phyloP scores from a whole-genome alignment of 495 filamentous ascomycete species.

The Aspergillus bertholletiae region DNA sequence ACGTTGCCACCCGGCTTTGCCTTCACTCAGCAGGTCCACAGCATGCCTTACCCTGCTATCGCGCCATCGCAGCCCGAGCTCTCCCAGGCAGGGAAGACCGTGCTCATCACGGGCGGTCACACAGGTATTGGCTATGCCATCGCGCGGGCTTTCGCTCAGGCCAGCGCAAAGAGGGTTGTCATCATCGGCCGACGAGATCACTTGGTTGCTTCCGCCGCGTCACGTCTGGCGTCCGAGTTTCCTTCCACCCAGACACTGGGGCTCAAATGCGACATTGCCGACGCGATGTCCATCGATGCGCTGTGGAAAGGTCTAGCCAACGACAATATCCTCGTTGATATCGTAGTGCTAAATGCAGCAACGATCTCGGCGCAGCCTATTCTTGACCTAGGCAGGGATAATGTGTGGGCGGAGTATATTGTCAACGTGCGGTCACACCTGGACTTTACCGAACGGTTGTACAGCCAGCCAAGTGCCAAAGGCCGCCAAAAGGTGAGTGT shows the following conservation, averaged over 20 bases:
- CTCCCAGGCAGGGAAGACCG: slow-evolving; percentile 9
- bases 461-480: no score
- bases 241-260: no score
- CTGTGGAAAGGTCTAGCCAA: not conserved
- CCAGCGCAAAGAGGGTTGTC: not conserved
- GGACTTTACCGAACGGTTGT: no score
- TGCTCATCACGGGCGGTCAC: not conserved
- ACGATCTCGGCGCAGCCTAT: no score
- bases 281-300: no score
- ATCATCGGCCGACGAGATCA: not conserved
- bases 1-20: no score
- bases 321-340: not conserved
- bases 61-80: not conserved
- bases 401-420: no score
- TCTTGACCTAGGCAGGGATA: no score
- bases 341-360: slow-evolving; percentile 3
- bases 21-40: no score
- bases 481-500: no score
- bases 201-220: not conserved
- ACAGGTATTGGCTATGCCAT: slow-evolving; percentile 1
- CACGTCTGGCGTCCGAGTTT: no score
- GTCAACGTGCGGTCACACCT: no score
- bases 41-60: not conserved
- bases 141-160: not conserved
- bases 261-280: not conserved